These are phyloP conservation scores for Abrus precatorius DNA, from an alignment of 306 rosid genomes.

Conservation along the genomic window DNA sequence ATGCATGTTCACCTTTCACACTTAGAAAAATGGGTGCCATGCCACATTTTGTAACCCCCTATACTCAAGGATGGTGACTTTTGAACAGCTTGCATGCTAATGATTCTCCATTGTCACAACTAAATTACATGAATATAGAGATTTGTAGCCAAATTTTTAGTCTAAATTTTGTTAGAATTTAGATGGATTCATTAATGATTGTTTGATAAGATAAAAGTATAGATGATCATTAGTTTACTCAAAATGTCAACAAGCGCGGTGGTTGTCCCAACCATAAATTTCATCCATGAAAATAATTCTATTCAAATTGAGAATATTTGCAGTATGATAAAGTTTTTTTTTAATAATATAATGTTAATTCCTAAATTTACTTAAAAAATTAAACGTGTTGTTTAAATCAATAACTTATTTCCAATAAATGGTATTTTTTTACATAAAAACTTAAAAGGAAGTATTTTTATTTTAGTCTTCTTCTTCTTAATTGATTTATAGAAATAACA, in stretches of 20 bases:
- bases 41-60: background rate
- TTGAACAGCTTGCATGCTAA: background rate
- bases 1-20: slow-evolving; percentile 55
- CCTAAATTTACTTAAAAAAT: too few species aligned
- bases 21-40: background rate
- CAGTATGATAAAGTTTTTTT: too few species aligned
- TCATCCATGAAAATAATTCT: too few species aligned
- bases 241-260: background rate
- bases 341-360: too few species aligned
- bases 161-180: background rate
- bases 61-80: background rate
- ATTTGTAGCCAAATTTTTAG: background rate
- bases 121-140: background rate
- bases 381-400: too few species aligned
- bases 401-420: too few species aligned
- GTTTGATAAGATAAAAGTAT: background rate
- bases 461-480: background rate
- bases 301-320: too few species aligned
- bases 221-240: background rate
- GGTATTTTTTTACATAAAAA: too few species aligned
- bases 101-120: background rate
- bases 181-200: background rate
- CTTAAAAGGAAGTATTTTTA: background rate
- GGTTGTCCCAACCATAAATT: too few species aligned
- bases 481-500: background rate